These are phyloP conservation scores for Talaromyces sp. DNA, from an alignment of 2,329 filamentous ascomycete species.

Conservation along the genomic window DNA sequence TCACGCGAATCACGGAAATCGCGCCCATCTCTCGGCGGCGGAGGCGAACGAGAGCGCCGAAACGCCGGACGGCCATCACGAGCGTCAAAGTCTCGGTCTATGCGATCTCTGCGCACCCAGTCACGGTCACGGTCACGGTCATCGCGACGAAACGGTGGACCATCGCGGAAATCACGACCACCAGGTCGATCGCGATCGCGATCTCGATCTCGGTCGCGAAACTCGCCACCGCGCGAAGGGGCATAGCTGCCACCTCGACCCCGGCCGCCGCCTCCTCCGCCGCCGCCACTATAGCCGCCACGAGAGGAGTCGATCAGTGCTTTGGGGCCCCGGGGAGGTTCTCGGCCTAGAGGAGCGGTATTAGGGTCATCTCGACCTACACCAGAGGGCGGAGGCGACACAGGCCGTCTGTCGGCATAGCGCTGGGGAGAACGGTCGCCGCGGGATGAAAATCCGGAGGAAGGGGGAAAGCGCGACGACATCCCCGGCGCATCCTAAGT, in stretches of 20 bases:
- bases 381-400: constrained; percentile 50
- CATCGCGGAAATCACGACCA: constrained; percentile 28
- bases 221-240: constrained; percentile 48
- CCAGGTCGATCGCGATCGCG: constrained; percentile 32
- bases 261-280: constrained; percentile 51
- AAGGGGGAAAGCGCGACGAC: constrained; percentile 58
- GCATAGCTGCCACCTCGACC: constrained; percentile 59
- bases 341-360: constrained; percentile 55
- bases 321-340: constrained; percentile 77
- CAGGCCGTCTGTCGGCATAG: constrained; percentile 66
- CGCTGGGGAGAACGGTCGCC: constrained; percentile 63
- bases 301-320: constrained; percentile 67
- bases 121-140: constrained; percentile 39
- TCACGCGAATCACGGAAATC: constrained; percentile 38
- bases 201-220: constrained; percentile 46
- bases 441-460: constrained; percentile 59
- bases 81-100: constrained; percentile 43
- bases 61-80: constrained; percentile 40
- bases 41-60: constrained; percentile 38
- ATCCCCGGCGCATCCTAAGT: constrained; percentile 39
- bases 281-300: constrained; percentile 38
- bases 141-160: constrained; percentile 31
- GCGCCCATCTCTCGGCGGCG: constrained; percentile 33
- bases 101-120: constrained; percentile 43
- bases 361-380: constrained; percentile 53